A percentile compares a stretch with the other conserved stretches of the same genome.
Evolutionary conservation across 306 rosid species (phyloP).

Genomic region (Erythrophleum fordii): DNA sequence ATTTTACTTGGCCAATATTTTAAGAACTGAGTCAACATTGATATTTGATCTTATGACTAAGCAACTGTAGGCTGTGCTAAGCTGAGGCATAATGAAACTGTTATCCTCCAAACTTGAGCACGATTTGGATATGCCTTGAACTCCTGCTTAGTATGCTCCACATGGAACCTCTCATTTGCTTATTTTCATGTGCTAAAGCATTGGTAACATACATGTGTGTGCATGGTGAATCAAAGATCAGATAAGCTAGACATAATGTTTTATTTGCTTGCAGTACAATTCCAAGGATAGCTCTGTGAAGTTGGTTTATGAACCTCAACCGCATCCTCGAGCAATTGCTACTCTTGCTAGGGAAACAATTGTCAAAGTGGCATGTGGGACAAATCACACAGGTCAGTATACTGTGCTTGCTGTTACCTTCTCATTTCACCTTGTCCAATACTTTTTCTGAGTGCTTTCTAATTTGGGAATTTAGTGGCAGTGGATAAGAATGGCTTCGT

Average conservation of each 20-base stretch:
- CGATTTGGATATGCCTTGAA: not conserved
- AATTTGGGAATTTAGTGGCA: slow-evolving; percentile 67
- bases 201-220: not conserved
- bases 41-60: slow-evolving; percentile 3
- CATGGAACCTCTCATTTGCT: not conserved
- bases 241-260: slow-evolving; percentile 38
- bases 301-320: slow-evolving; percentile 93
- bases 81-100: not conserved
- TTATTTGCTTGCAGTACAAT: slow-evolving; percentile 72
- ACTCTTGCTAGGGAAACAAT: slow-evolving; percentile 81
- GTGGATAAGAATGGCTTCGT: slow-evolving; percentile 86
- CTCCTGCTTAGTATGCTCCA: not conserved
- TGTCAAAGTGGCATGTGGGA: slow-evolving; percentile 87
- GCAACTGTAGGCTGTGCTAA: slow-evolving; percentile 8
- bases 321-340: slow-evolving; percentile 84
- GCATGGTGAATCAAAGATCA: not conserved
- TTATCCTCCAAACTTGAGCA: slow-evolving; percentile 4
- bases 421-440: slow-evolving; percentile 9
- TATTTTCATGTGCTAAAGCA: not conserved
- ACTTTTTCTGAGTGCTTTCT: slow-evolving; percentile 29
- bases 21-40: too few species aligned
- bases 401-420: not conserved
- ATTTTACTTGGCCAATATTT: too few species aligned
- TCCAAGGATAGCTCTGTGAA: slow-evolving; percentile 89
- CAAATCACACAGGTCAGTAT: slow-evolving; percentile 83